Evolutionary conservation across 805 yeast genomes (phyloP).

Genomic region (Zygotorulaspora chibaensis): DNA sequence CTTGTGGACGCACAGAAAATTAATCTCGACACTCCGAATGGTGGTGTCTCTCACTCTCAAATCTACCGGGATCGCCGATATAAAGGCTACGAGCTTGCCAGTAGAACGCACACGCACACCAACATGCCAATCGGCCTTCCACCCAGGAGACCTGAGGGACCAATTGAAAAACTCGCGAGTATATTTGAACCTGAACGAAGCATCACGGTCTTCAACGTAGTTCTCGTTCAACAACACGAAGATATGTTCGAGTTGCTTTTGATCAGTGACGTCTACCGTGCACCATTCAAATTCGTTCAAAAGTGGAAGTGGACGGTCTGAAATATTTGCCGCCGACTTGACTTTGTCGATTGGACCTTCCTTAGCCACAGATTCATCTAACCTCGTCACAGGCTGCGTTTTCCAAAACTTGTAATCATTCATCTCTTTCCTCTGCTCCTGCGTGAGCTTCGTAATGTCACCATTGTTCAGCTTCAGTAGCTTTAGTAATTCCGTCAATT

Average conservation of each 20-base stretch:
- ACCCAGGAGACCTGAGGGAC: slow-evolving; percentile 95
- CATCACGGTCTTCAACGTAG: slow-evolving; percentile 92
- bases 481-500: slow-evolving; percentile 49
- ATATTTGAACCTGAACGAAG: slow-evolving; percentile 87
- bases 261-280: slow-evolving; percentile 58
- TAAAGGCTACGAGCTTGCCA: slow-evolving; percentile 82
- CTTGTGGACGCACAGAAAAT: slow-evolving; percentile 91
- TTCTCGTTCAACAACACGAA: slow-evolving; percentile 77
- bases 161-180: slow-evolving; percentile 77
- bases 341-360: slow-evolving; percentile 79
- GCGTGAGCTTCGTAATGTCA: slow-evolving; percentile 44
- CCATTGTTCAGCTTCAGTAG: slow-evolving; percentile 37
- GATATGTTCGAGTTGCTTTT: slow-evolving; percentile 65
- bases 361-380: slow-evolving; percentile 58
- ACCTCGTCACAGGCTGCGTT: slow-evolving; percentile 87
- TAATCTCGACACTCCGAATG: slow-evolving; percentile 76
- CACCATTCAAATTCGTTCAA: slow-evolving; percentile 87
- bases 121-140: slow-evolving; percentile 82
- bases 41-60: slow-evolving; percentile 54
- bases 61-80: slow-evolving; percentile 80
- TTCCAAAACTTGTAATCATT: slow-evolving; percentile 95
- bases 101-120: slow-evolving; percentile 84
- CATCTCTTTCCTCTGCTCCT: slow-evolving; percentile 64
- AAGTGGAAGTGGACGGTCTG: slow-evolving; percentile 65
- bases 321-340: slow-evolving; percentile 69